These are phyloP conservation scores for Trichosporon coremiiforme DNA, from an alignment of 1,284 basidiomycete genomes.

Conservation along the genomic window DNA sequence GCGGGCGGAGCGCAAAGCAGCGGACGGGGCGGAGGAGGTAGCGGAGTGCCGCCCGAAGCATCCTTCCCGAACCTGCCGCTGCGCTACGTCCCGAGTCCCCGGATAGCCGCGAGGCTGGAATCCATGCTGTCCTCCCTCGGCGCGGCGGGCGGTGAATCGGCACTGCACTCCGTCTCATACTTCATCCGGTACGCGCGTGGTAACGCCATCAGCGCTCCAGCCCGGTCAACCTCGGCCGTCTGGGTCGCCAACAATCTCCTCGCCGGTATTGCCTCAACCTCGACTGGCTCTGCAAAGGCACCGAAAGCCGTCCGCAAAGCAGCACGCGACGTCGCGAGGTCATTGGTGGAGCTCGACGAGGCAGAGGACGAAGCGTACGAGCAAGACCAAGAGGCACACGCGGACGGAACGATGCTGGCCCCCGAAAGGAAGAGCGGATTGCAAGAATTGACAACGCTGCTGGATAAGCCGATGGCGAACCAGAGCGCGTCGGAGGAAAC, in stretches of 20 bases:
- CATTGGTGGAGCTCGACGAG: constrained; percentile 72
- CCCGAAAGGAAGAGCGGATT: constrained; percentile 66
- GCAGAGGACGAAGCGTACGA: constrained; percentile 63
- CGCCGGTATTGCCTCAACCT: constrained; percentile 65
- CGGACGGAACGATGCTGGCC: constrained; percentile 41
- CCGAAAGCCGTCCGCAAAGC: constrained; percentile 66
- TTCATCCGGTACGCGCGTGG: constrained; percentile 65
- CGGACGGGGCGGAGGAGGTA: too few species aligned
- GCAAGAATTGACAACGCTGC: constrained; percentile 51
- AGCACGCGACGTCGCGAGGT: constrained; percentile 65
- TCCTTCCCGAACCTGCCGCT: constrained; percentile 60
- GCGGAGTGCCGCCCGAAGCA: constrained; percentile 12
- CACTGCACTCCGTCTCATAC: constrained; percentile 77
- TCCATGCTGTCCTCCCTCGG: constrained; percentile 75
- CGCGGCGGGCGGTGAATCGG: constrained; percentile 65
- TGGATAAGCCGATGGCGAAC: constrained; percentile 43
- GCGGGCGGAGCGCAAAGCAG: too few species aligned
- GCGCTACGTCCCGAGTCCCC: constrained; percentile 64
- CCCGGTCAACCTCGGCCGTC: constrained; percentile 68
- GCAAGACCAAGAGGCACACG: constrained; percentile 21
- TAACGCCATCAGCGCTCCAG: constrained; percentile 51
- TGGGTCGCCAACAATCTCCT: constrained; percentile 77
- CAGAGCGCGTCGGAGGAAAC: constrained; percentile 40
- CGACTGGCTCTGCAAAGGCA: constrained; percentile 1
- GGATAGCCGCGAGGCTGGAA: constrained; percentile 64